Percentiles rank a stretch among this genome's conserved stretches.
phyloP scores from a whole-genome alignment of 495 filamentous ascomycete genomes.

The Neurospora tetraspora region DNA sequence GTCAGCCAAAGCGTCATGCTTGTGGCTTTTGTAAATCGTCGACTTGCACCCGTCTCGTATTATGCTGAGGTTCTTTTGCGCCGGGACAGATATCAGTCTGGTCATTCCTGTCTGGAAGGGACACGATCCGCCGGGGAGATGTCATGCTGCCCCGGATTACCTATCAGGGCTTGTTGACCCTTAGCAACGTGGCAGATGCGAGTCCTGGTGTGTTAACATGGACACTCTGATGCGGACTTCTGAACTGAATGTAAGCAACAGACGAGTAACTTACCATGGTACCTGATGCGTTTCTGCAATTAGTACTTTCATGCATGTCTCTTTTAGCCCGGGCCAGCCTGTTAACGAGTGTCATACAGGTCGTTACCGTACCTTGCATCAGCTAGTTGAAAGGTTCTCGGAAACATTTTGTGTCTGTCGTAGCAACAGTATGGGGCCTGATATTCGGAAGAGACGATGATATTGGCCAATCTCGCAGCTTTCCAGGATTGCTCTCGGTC shows the following conservation, averaged over 20 bases:
- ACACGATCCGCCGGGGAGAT: not conserved
- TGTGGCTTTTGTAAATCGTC: not conserved
- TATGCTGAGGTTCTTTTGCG: not conserved
- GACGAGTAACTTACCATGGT: not conserved
- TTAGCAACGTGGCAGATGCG: not conserved
- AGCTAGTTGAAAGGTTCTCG: not conserved
- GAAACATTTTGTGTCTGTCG: not conserved
- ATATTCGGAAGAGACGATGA: not conserved
- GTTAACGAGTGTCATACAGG: not conserved
- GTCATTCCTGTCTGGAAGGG: not conserved
- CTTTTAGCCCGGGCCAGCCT: not conserved
- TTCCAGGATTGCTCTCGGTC: not conserved
- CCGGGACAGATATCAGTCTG: not conserved
- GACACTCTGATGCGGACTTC: not conserved
- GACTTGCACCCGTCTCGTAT: not conserved
- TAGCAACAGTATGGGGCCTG: not conserved
- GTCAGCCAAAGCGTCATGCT: not conserved
- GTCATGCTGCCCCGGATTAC: not conserved
- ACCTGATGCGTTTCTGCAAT: not conserved
- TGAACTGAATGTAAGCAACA: not conserved
- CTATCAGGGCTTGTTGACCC: not conserved
- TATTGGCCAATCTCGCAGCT: constrained; percentile 10
- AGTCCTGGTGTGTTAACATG: not conserved
- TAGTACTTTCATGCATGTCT: not conserved
- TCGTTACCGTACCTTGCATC: not conserved